Base-by-base conservation (phyloP, 371 early-diverging fungal genomes). In the Mortierella sp. region DNA sequence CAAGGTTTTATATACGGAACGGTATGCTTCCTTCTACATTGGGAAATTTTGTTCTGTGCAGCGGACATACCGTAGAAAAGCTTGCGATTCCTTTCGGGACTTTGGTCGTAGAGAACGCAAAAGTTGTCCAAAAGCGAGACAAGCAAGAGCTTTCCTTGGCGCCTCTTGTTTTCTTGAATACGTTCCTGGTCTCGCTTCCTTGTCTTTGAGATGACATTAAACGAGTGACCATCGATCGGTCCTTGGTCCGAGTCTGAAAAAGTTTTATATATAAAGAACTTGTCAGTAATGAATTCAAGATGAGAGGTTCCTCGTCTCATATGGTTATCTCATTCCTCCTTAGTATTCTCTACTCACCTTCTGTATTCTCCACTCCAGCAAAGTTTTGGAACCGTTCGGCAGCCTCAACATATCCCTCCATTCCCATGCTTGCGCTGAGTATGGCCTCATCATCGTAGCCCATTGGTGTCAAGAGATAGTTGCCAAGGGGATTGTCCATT, bases 101-200 rank as follows among this genome's bases (percentile, higher is more conserved):
- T 87, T 66, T 94, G 91, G 65, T 94, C 95, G 80, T 96, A 94
- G 18, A 94, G 77, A 52, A 89, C 82, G 77, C 95, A 95, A 84
- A 95, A 97, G 72, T 94, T 94, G 62, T 95, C 93, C 1, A 93
- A 84, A 23, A 94, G 77, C 14, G 93, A 87, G 0, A 92, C 93
- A 25, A 94, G 75, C 1, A 95, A 81, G 47, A 94, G 81, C 50
- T 88, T 90, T 46, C 91, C 90, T 70, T 93, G 93, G 23, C 86
- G 74, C 18, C 88, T 69, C 68, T 87, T 87, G 70, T 72, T 81
- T n/a, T 82, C 82, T 56, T 72, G 16, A 23, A 75, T 66, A 47
- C 76, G 72, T 44, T 82, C 82, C 21, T 81, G 75, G 21, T 80
- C 72, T n/a, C 63, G 56, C 47, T 46, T 62, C 21, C 64, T 73